Evolutionary conservation across 2,329 filamentous ascomycete genomes (phyloP).

Genomic region (Stylonectria norvegica): DNA sequence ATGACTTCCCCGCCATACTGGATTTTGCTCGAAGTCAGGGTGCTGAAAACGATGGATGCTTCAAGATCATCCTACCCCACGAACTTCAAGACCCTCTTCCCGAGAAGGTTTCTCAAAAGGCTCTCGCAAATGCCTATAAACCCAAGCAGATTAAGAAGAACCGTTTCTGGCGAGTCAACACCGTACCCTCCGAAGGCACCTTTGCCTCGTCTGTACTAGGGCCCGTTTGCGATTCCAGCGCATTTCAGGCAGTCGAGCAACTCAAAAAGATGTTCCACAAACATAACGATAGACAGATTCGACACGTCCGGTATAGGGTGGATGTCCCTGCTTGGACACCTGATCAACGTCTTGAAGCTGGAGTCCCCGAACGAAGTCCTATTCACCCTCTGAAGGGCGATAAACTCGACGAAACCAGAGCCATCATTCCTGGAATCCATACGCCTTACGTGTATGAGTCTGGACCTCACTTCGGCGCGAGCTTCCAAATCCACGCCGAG

Average conservation of each 20-base stretch:
- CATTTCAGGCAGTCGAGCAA: conserved; percentile 30
- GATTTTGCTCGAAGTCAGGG: conserved; percentile 30
- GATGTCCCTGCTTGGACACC: conserved; percentile 39
- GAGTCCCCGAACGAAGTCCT: conserved; percentile 36
- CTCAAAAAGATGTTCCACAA: conserved; percentile 36
- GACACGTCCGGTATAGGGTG: conserved; percentile 36
- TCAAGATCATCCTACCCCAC: conserved; percentile 36
- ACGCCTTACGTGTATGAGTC: conserved; percentile 41
- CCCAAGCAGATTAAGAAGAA: conserved; percentile 34
- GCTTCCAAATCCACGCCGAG: conserved; percentile 40
- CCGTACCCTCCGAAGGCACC: conserved; percentile 31
- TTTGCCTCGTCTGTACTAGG: conserved; percentile 28
- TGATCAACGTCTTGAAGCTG: conserved; percentile 33
- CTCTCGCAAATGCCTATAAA: conserved; percentile 36
- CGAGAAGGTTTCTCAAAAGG: conserved; percentile 28
- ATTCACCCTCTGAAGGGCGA: conserved; percentile 38
- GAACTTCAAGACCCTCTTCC: conserved; percentile 32
- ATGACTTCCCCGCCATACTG: conserved; percentile 36
- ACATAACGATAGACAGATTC: conserved; percentile 35
- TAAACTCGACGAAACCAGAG: conserved; percentile 35
- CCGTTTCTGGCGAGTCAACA: conserved; percentile 37
- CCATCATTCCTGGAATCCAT: conserved; percentile 39
- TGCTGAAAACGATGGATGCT: conserved; percentile 35
- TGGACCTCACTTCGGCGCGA: conserved; percentile 36
- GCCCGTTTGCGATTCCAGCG: conserved; percentile 22